Base-by-base conservation (phyloP, 441 rosid species). In the Populus hybrid region DNA sequence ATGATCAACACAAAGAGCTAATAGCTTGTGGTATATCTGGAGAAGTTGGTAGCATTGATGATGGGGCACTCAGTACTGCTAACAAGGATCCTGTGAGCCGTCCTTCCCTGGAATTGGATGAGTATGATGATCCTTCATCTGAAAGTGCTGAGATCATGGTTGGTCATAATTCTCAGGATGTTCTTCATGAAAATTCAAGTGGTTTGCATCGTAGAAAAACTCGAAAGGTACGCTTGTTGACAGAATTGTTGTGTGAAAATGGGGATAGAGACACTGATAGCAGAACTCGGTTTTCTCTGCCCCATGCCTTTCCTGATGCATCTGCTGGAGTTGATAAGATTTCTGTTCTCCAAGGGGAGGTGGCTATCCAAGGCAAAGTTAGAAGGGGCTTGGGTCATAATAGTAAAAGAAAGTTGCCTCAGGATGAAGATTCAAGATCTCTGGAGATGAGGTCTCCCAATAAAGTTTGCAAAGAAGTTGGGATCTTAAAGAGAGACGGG, bases 181-280 rank as follows among this genome's bases (percentile, higher is more conserved):
- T 70, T 80, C 42, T 7, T 9, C 77, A 64, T 74, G 85, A 85
- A 82, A 80, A 81, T 70, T 71, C 86, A 73, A 80, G 83, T 67
- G 87, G 88, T 72, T 67, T 76, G 76, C 92, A 82, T 81, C 91
- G 90, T 19, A 90, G 86, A 71, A 93, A 87, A 90, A 70, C 87
- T 73, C 86, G 90, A 66, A 97, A 93, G 82, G 83, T 91, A 72
- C 94, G 97, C 74, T 83, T 88, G 75, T 84, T 96, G 50, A 85
- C 91, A 30, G 99, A 96, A 40, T 82, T 96, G 85, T 73, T 96
- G 83, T 78, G 84, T 77, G 80, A 83, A 77, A 79, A 76, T 67
- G 88, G 82, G 76, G 87, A 78, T 75, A 84, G 77, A 68, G 78
- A 73, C 75, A 63, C 23, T 16, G 65, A 81, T 57, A 70, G 72